Evolutionary conservation across 176 grass and related monocot genomes (phyloP).

Genomic region (Oryza officinalis): DNA sequence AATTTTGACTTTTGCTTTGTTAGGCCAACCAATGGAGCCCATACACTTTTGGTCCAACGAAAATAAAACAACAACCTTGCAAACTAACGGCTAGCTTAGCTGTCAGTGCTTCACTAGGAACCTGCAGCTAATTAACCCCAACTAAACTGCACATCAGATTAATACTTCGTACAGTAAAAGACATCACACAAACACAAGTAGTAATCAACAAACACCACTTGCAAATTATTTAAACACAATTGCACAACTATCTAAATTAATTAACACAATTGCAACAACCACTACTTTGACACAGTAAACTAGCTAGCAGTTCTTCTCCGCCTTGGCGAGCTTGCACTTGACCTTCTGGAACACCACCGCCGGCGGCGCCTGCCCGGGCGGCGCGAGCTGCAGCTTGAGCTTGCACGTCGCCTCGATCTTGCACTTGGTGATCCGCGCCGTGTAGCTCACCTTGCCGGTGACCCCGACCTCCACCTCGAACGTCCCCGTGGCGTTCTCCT

Average conservation of each 20-base stretch:
- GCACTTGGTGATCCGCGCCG: slow-evolving; percentile 10
- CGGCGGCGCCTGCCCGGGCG: not conserved
- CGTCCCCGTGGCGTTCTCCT: slow-evolving; percentile 24
- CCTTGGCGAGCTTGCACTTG: slow-evolving; percentile 29
- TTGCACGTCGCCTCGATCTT: slow-evolving; percentile 30
- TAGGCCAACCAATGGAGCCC: too few species aligned
- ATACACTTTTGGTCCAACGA: not conserved
- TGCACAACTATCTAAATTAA: too few species aligned
- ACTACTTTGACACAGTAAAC: not conserved
- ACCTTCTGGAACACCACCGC: slow-evolving; percentile 37
- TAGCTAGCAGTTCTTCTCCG: slow-evolving; percentile 40
- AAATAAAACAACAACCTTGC: not conserved
- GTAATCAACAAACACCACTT: not conserved
- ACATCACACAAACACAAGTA: not conserved
- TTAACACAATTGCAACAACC: too few species aligned
- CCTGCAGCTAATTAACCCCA: not conserved
- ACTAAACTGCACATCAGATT: not conserved
- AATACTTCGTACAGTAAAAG: not conserved
- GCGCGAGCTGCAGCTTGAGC: slow-evolving; percentile 36
- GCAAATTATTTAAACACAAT: not conserved
- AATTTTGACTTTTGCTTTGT: too few species aligned
- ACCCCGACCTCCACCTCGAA: slow-evolving; percentile 43
- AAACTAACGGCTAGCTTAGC: not conserved
- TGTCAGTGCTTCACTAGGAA: not conserved
- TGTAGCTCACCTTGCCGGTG: not conserved